A percentile compares a stretch with the other conserved stretches of the same genome.
Conservation (phyloP, 2,329 filamentous ascomycete genomes). For the Trichoderma sp. region DNA sequence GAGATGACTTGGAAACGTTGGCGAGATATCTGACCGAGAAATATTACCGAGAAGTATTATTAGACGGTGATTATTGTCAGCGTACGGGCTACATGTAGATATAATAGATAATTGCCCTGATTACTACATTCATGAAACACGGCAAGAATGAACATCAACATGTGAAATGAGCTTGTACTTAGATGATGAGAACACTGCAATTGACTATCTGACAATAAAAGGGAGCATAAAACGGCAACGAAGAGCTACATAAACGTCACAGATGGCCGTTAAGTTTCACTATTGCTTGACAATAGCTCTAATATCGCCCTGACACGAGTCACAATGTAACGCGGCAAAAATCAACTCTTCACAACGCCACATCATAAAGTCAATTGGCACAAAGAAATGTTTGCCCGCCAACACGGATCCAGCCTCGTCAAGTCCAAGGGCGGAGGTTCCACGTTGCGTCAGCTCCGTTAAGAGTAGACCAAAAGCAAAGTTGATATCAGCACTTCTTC, state of each 20-base stretch:
- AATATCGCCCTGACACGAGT: too few species aligned
- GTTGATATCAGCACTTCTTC: slow-evolving; percentile 95
- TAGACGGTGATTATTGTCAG: background rate
- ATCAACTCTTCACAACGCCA: too few species aligned
- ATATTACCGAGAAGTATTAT: background rate
- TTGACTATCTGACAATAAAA: background rate
- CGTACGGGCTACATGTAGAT: background rate
- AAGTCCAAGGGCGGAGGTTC: slow-evolving; percentile 20
- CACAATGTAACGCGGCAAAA: background rate
- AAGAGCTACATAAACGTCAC: too few species aligned
- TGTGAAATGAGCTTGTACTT: background rate
- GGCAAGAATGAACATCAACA: background rate
- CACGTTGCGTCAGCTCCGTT: slow-evolving; percentile 28
- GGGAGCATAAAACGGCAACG: background rate
- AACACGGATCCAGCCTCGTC: slow-evolving; percentile 22
- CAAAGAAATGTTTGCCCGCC: slow-evolving; percentile 32
- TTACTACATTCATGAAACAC: background rate
- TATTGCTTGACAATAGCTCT: background rate
- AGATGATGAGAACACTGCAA: background rate
- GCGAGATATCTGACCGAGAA: background rate
- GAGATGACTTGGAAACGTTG: background rate
- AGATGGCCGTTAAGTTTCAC: too few species aligned
- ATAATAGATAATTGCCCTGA: background rate
- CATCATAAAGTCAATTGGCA: background rate
- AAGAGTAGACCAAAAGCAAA: slow-evolving; percentile 32